Conservation (phyloP, 257 asterid species). For the Forsythia suspensa region DNA sequence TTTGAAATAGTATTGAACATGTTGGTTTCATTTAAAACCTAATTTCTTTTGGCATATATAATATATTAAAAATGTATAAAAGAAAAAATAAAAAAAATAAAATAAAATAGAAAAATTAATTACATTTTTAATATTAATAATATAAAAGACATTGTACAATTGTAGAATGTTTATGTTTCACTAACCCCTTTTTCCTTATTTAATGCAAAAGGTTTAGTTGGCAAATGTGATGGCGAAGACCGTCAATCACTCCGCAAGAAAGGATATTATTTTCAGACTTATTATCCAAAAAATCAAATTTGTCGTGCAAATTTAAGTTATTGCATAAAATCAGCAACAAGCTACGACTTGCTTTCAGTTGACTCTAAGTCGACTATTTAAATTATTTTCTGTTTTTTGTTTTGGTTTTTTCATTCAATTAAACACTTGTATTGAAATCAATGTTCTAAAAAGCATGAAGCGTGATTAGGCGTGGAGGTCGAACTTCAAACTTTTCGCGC, state of each 20-base stretch:
- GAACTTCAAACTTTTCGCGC: no score
- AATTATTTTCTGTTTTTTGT: no score
- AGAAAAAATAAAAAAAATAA: no score
- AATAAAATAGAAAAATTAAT: no score
- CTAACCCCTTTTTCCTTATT: neutral
- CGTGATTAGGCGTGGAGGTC: no score
- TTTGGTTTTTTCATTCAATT: neutral
- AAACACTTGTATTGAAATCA: neutral
- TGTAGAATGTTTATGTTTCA: neutral
- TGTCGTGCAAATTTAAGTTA: neutral
- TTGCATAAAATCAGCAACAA: neutral
- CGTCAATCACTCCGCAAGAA: constrained; percentile 2
- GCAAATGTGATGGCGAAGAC: neutral
- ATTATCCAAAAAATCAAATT: neutral
- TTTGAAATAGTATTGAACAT: no score
- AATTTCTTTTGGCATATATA: no score
- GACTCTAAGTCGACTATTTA: neutral
- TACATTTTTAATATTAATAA: no score
- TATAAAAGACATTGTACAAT: no score
- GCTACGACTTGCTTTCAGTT: neutral
- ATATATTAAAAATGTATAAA: no score
- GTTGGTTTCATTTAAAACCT: no score
- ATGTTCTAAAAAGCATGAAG: no score
- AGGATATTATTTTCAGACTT: neutral
- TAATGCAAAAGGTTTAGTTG: neutral